Base-by-base conservation (phyloP, 305 asterid genomes). In the Coffea humblotiana region DNA sequence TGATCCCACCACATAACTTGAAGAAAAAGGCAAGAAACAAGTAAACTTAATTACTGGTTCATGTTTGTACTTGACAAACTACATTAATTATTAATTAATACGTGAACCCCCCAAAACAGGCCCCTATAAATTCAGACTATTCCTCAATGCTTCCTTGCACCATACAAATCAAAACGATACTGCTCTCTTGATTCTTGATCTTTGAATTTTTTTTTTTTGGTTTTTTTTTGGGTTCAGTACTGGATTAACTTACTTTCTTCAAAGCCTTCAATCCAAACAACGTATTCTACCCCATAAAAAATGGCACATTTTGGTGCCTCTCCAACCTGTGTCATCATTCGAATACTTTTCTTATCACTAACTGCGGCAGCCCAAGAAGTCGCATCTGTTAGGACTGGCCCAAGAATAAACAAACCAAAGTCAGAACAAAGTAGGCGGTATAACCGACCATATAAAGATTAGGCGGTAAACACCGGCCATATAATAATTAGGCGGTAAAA, bases 271-370 rank as follows among this genome's bases (percentile, higher is more conserved):
- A 40, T 40, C 43, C 43, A 40, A 40, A 40, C 6, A 40, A 40
- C 43, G 43, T 40, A 40, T 40, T 40, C 43, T 40, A 40, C 43
- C 43, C 43, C 64, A 66, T n/a, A 27, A 29, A 54, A 51, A 78
- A 82, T 82, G 85, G 66, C 72, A 54, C 69, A 47, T n/a, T 72
- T 82, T 82, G 77, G 68, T 65, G 71, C 27, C 73, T 78, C 81
- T 23, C 11, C 54, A 5, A 35, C 70, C 35, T 27, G 29, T 45
- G 67, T 43, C 4, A 68, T 66, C 14, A 40, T 77, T 2, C 66
- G 76, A 54, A 27, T 82, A 72, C 15, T 82, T 1, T 66, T 6
- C 3, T 43, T 78, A 9, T 13, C 51, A 6, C n/a, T 71, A 1
- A 5, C 54, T 49, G 82, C 27, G 6, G 79, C 79, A 6, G 85